Evolutionary conservation across 352 stramenopile species (phyloP).

Genomic region (Pythium rishiriense): DNA sequence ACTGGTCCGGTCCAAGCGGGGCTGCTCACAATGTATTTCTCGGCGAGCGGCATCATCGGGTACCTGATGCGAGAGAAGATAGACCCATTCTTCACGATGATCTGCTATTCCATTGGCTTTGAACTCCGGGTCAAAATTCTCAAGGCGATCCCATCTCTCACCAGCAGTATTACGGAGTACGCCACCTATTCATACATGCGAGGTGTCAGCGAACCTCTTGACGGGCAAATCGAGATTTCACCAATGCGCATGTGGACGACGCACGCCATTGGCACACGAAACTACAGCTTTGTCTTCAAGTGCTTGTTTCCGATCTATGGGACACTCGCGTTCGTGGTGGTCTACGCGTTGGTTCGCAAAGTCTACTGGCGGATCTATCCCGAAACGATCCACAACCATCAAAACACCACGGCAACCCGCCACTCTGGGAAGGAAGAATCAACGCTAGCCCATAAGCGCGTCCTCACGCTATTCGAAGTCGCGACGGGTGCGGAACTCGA

Average conservation of each 20-base stretch:
- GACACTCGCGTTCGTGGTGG: constrained; percentile 2
- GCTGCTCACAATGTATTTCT: constrained; percentile 42
- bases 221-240: background rate
- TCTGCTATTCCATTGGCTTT: constrained; percentile 8
- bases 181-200: constrained; percentile 16
- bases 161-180: constrained; percentile 22
- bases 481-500: constrained; percentile 17
- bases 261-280: background rate
- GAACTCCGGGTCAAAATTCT: constrained; percentile 1
- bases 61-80: constrained; percentile 36
- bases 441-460: background rate
- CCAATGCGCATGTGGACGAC: constrained; percentile 31
- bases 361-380: constrained; percentile 22
- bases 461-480: constrained; percentile 18
- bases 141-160: background rate
- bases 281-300: constrained; percentile 2
- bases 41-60: constrained; percentile 31
- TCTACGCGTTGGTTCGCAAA: constrained; percentile 24
- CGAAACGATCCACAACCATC: background rate
- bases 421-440: background rate
- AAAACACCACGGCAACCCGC: background rate
- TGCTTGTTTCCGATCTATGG: constrained; percentile 12
- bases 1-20: background rate
- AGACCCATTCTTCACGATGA: constrained; percentile 31
- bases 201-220: background rate